Evolutionary conservation across 345 rosid genomes (phyloP).

Genomic region (Brassica napus): DNA sequence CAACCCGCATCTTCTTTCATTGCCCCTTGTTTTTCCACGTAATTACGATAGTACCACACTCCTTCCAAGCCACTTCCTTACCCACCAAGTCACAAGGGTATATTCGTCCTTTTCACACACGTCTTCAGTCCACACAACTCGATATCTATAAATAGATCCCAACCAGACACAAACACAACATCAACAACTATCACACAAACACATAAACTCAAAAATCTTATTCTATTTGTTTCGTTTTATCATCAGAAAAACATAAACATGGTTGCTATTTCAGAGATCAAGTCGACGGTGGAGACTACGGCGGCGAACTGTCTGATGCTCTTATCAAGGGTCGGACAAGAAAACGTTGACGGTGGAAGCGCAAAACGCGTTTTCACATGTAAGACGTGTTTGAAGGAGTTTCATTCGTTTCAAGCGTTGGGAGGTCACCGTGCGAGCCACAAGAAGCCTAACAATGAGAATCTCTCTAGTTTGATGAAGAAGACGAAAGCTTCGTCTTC

Average conservation of each 20-base stretch:
- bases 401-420: conserved; percentile 83
- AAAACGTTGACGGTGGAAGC: conserved; percentile 14
- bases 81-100: conserved; percentile 41
- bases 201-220: conserved; percentile 32
- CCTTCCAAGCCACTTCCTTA: conserved; percentile 42
- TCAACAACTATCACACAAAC: conserved; percentile 2
- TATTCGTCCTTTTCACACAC: conserved; percentile 22
- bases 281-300: conserved; percentile 29
- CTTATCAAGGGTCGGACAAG: conserved; percentile 60
- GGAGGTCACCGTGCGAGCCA: conserved; percentile 98
- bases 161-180: conserved; percentile 18
- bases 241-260: conserved; percentile 4
- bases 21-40: conserved; percentile 13
- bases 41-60: conserved; percentile 35
- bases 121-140: conserved; percentile 33
- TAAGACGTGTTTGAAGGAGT: conserved; percentile 76
- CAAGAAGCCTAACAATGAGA: conserved; percentile 56
- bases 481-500: conserved; percentile 50
- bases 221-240: not conserved
- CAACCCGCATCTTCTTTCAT: not conserved
- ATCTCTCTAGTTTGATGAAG: conserved; percentile 26
- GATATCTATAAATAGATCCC: conserved; percentile 32
- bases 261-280: conserved; percentile 41
- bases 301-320: conserved; percentile 62
- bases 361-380: conserved; percentile 61